A percentile compares a stretch with the other conserved stretches of the same genome.
Evolutionary conservation across 73 alveolate genomes (phyloP).

Genomic region (Uronychia binucleata): DNA sequence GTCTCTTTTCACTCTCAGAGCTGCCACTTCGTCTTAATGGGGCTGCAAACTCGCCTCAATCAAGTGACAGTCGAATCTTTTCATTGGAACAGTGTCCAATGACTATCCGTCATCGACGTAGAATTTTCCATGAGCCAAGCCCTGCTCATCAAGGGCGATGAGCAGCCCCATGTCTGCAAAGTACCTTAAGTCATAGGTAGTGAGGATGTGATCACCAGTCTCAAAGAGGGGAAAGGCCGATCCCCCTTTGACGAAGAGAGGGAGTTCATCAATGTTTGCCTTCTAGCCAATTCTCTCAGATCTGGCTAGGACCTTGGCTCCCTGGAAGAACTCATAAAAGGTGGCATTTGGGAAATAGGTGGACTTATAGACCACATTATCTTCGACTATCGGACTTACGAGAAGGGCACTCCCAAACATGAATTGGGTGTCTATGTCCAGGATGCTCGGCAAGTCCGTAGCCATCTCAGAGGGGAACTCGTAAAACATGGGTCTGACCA

Average conservation of each 20-base stretch:
- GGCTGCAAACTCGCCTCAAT: too few species aligned
- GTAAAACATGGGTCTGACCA: conserved; percentile 63
- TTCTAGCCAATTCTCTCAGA: background rate
- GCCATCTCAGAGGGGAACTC: conserved; percentile 67
- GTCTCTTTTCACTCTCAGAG: too few species aligned
- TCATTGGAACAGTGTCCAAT: background rate
- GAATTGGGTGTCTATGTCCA: conserved; percentile 25
- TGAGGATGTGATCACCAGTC: background rate
- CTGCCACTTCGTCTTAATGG: too few species aligned
- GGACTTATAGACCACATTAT: background rate
- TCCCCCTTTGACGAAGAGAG: conserved; percentile 42
- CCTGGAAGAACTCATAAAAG: conserved; percentile 30
- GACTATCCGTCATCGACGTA: conserved; percentile 11
- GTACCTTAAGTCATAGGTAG: conserved; percentile 15
- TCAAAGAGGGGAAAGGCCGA: conserved; percentile 34
- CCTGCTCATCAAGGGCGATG: background rate
- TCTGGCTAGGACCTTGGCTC: background rate
- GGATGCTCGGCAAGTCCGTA: conserved; percentile 22
- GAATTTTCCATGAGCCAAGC: background rate
- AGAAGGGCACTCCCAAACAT: conserved; percentile 72
- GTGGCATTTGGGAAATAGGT: conserved; percentile 62
- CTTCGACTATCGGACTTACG: conserved; percentile 20
- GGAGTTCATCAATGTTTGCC: conserved; percentile 15
- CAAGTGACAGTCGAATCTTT: background rate
- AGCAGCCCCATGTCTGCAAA: conserved; percentile 34